A percentile compares a stretch with the other conserved stretches of the same genome.
Evolutionary conservation across 805 yeast species (phyloP).

Genomic region (Candida ficus): DNA sequence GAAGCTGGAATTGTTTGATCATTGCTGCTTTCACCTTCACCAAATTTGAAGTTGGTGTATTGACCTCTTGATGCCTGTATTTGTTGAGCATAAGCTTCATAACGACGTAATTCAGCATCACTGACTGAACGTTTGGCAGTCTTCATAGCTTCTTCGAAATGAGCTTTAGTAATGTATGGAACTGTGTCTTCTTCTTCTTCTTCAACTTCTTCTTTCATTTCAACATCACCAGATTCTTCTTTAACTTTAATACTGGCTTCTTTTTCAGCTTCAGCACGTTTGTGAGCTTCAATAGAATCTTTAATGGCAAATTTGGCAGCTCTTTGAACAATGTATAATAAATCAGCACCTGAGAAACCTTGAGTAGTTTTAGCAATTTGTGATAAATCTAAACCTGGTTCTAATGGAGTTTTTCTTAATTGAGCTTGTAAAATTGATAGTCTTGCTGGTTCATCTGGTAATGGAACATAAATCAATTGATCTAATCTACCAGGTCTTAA

Average conservation of each 20-base stretch:
- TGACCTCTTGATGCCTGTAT: slow-evolving; percentile 95
- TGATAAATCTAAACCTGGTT: slow-evolving; percentile 86
- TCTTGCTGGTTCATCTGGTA: slow-evolving; percentile 95
- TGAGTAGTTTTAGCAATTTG: slow-evolving; percentile 92
- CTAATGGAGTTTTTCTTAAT: slow-evolving; percentile 96
- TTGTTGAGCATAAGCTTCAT: slow-evolving; percentile 97
- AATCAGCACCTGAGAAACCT: slow-evolving; percentile 99
- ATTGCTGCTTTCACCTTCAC: slow-evolving; percentile 34
- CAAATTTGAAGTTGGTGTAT: slow-evolving; percentile 83
- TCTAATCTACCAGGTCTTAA: slow-evolving; percentile 99
- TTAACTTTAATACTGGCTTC: slow-evolving; percentile 35
- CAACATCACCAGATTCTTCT: slow-evolving; percentile 45
- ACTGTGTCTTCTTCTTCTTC: slow-evolving; percentile 85
- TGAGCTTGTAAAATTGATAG: slow-evolving; percentile 91
- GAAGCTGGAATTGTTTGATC: slow-evolving; percentile 33
- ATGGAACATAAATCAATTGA: slow-evolving; percentile 96
- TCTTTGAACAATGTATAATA: slow-evolving; percentile 95
- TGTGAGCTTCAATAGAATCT: slow-evolving; percentile 89
- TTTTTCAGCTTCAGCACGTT: slow-evolving; percentile 38
- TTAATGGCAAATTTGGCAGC: slow-evolving; percentile 98
- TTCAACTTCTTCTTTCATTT: slow-evolving; percentile 30
- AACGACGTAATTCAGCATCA: slow-evolving; percentile 96
- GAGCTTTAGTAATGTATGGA: slow-evolving; percentile 89
- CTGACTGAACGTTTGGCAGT: slow-evolving; percentile 97
- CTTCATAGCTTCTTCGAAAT: slow-evolving; percentile 99